Base-by-base conservation (phyloP, 1,284 basidiomycete genomes). In the Gomphus sp. region DNA sequence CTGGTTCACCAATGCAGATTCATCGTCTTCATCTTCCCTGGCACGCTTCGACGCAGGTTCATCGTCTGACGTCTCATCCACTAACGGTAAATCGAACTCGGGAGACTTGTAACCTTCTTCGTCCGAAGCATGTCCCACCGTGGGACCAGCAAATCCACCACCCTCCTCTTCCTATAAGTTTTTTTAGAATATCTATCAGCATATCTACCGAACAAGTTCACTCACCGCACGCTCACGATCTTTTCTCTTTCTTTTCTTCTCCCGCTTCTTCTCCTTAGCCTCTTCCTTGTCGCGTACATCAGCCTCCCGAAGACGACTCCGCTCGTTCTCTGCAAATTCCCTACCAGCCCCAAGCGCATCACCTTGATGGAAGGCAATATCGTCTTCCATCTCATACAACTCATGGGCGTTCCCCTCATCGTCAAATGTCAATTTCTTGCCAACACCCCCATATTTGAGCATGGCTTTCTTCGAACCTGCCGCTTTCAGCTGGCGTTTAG, bases 191-290 rank as follows among this genome's bases (percentile, higher is more conserved):
- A 63, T 37, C 61, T 56, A 58, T 41, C 33, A 56, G 62, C 52
- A 41, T 50, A 12, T 11, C 57, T 11, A 50, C 10, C 3, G 41
- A 7, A 34, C 2, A 41, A 31, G 22, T 4, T 59, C 61, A 73
- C 79, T 65, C 63, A 82, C 84, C 64, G 85, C 87, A 41, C 77
- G 79, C 65, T 95, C 92, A 61, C 89, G 82, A 67, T 92, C 86
- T 76, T 96, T 97, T 66, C 91, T 75, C 72, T 92, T 95, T 61
- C 83, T 70, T 73, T 87, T 82, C 77, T 89, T 91, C 72, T 94
- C 91, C 62, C 80, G 76, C 74, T 89, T 89, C 80, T 94, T 94
- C 69, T 90, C 91, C 69, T 82, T 85, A 25, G 91, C 94, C 64
- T 91, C 84, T 61, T 84, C 81, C 73, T 88, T 89, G 74, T 96